A percentile compares a stretch with the other conserved stretches of the same genome.
These are phyloP conservation scores for Litsea cubeba DNA, from an alignment of 164 flowering plant genomes.

Conservation along the genomic window DNA sequence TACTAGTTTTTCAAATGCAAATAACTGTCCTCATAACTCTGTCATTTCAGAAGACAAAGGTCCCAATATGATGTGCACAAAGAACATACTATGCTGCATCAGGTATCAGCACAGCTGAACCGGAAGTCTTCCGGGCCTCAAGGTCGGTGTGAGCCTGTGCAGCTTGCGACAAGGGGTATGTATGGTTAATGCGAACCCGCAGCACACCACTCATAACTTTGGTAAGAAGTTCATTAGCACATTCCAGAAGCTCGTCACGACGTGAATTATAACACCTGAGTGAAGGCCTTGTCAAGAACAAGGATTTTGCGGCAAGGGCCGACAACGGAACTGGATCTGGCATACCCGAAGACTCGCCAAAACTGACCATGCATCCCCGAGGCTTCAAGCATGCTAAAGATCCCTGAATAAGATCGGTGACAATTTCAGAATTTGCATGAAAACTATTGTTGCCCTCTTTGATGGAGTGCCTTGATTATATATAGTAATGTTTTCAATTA, in stretches of 20 bases:
- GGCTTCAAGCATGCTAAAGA: constrained; percentile 68
- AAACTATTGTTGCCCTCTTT: not conserved
- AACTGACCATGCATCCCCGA: constrained; percentile 82
- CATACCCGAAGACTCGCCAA: constrained; percentile 78
- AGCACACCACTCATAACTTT: constrained; percentile 54
- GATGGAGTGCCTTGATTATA: not conserved
- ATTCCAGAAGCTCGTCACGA: constrained; percentile 67
- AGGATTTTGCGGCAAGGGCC: constrained; percentile 56
- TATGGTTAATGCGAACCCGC: constrained; percentile 67
- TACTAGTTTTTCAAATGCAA: too few relatives aligned
- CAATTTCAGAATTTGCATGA: not conserved
- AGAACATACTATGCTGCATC: constrained; percentile 10
- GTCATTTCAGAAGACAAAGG: too few relatives aligned
- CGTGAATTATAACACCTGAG: constrained; percentile 54
- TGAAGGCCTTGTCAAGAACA: constrained; percentile 78
- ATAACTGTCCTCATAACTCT: too few relatives aligned
- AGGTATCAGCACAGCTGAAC: constrained; percentile 75
- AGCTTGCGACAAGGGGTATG: constrained; percentile 70
- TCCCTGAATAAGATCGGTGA: constrained; percentile 38
- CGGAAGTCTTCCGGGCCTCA: constrained; percentile 68
- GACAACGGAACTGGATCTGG: constrained; percentile 80
- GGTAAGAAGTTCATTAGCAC: constrained; percentile 72
- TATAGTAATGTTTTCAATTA: not conserved
- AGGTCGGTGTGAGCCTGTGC: constrained; percentile 79
- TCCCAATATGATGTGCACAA: too few relatives aligned